Percentiles rank a stretch among this genome's conserved stretches.
phyloP scores from a whole-genome alignment of 371 early-diverging fungal genomes.

The Zopfochytrium polystomum region DNA sequence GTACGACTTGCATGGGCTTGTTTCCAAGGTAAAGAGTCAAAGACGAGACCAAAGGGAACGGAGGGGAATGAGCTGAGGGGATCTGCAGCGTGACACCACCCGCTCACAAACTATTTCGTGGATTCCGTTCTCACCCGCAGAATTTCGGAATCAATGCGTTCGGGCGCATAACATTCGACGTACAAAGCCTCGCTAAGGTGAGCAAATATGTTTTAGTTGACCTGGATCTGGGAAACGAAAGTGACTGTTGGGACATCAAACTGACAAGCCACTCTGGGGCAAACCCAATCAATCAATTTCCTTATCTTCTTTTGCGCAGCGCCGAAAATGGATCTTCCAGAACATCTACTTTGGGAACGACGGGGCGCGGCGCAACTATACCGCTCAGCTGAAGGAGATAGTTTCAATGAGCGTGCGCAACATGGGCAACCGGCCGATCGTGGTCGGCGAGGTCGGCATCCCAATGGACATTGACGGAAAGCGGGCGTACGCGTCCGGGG shows the following conservation, averaged over 20 bases:
- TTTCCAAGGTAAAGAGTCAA: constrained; percentile 65
- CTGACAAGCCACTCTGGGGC: not conserved
- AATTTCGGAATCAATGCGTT: too few species aligned
- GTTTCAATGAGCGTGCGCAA: constrained; percentile 55
- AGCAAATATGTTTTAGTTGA: too few species aligned
- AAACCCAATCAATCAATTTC: constrained; percentile 79
- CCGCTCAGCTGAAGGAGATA: constrained; percentile 68
- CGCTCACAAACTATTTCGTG: too few species aligned
- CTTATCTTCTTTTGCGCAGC: constrained; percentile 62
- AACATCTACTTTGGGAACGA: constrained; percentile 75
- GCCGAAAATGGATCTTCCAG: constrained; percentile 68
- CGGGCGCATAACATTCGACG: too few species aligned
- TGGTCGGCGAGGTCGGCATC: constrained; percentile 82
- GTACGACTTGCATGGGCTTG: constrained; percentile 75
- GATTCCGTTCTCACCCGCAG: too few species aligned
- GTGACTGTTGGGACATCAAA: not conserved
- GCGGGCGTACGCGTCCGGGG: constrained; percentile 63
- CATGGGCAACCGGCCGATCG: constrained; percentile 64
- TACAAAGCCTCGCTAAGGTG: too few species aligned
- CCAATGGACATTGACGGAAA: constrained; percentile 81
- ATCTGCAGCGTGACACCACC: too few species aligned
- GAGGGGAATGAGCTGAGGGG: too few species aligned
- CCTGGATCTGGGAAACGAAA: too few species aligned
- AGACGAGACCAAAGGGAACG: too few species aligned
- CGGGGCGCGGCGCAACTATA: constrained; percentile 74